Base-by-base conservation (phyloP, 2,329 filamentous ascomycete species). In the Colletotrichum echinochloae region DNA sequence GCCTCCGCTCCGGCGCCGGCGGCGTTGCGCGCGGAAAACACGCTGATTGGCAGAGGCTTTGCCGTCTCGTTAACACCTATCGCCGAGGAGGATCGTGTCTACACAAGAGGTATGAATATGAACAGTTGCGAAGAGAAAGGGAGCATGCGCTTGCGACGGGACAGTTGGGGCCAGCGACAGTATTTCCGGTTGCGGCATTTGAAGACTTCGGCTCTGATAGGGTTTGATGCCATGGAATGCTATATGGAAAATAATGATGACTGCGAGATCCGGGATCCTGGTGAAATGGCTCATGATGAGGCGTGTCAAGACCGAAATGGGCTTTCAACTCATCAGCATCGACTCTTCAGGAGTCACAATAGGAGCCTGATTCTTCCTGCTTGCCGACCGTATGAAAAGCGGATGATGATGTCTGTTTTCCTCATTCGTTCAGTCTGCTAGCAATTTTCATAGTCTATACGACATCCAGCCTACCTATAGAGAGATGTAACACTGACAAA, bases 1-100 rank as follows among this genome's bases (percentile, higher is more conserved):
- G 23, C 49, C 35, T 30, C 48, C 41, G 54, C 63, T 66, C 55
- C 63, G 63, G 55, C 44, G 44, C 46, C 63, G 63, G 63, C 46
- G 35, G 44, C 23, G 23, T 51, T 60, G 30, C 30, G 55, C 63
- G 55, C 55, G 35, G 44, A 37, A 60, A 51, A 51, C 33, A 9
- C 48, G 7, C 26, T 46, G 35, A 60, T 66, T 60, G 63, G 55
- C 55, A 33, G 54, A 44, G 20, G 28, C 33, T 66, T 64, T 39
- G 49, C 51, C 49, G 61, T 41, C 26, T 4, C 0, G 26, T 11
- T 20, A 26, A 37, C 37, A 7, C 26, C 48, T 52, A 39, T n/a
- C 60, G 20, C 48, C 48, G 48, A 30, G 23, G 11, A 2, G 4
- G 4, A 16, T 6, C 11, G 18, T n/a, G 20, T 9, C 30, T 18